Conservation (phyloP, 2,329 filamentous ascomycete species). For the Gnomoniopsis sp. region DNA sequence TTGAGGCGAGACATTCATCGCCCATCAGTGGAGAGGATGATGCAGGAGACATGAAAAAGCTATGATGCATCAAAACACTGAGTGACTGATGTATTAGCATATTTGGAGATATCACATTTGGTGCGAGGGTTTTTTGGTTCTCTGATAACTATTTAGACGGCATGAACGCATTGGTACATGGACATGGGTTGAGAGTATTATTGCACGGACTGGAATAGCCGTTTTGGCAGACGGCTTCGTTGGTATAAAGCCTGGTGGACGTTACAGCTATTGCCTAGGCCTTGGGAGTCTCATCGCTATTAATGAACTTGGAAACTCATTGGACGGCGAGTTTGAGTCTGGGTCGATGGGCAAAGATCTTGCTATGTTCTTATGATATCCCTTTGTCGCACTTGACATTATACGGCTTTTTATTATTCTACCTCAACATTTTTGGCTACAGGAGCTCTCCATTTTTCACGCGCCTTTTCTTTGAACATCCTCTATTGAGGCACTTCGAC, state of each 20-base stretch:
- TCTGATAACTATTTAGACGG: background rate
- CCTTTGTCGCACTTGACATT: slow-evolving; percentile 15
- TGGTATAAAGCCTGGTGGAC: background rate
- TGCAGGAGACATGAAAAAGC: background rate
- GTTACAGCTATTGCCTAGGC: background rate
- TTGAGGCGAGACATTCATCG: slow-evolving; percentile 49
- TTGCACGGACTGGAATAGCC: background rate
- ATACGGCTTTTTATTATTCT: background rate
- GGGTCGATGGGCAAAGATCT: background rate
- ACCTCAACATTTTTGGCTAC: no score
- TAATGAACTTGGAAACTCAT: background rate
- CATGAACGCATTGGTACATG: background rate
- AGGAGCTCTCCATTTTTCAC: no score
- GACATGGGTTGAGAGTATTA: background rate
- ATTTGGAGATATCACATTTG: background rate
- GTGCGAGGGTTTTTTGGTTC: background rate
- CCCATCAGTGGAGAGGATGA: slow-evolving; percentile 21
- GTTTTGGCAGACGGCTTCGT: background rate
- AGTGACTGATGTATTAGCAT: background rate
- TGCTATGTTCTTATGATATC: slow-evolving; percentile 14
- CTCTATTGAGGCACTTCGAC: no score
- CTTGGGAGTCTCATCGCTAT: background rate
- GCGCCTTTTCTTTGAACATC: no score
- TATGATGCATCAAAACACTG: background rate
- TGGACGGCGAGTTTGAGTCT: no score